Evolutionary conservation across 306 rosid species (phyloP), one percentile per base, ranked within the genome.

Genomic region (Rosa persica): DNA sequence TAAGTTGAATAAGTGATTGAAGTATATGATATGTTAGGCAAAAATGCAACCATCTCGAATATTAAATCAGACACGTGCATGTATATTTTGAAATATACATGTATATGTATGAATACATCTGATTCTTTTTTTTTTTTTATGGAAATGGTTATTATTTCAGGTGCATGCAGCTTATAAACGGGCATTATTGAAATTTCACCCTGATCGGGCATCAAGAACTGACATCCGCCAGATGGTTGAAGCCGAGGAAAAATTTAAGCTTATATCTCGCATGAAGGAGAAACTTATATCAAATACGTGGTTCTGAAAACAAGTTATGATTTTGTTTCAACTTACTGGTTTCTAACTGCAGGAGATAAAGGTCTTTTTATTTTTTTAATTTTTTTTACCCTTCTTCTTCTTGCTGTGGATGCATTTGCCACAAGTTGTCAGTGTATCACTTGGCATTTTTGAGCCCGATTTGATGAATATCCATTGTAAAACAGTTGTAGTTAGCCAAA

Each of bases 191-290:
- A 92, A 81, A 85, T 94, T 92, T 77, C 98, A 94, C 74, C 98
- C 98, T 0, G 98, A 94, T 58, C 89, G 98, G 48, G 93, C 96
- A 30, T 90, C 97, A 48, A 90, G 87, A 87, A 72, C 87, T 3
- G 93, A 90, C 71, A 79, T 89, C n/a, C 91, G 89, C 6, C 86
- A 82, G 81, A 97, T 87, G 84, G 98, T 92, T 74, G 98, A 92
- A 70, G 90, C 97, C 0, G 98, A 94, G 87, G 98, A 94, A 82
- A 94, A 90, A 76, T 94, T 88, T 83, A 94, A 94, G 87, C 93
- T 93, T 39, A 83, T 93, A 80, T 83, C 95, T 25, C 93, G 92
- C 82, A 87, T 90, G 97, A 93, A 91, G 89, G 93, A 89, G 46
- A 90, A 76, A 81, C 81, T 85, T 79, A 42, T 80, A 55, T 80